A percentile compares a stretch with the other conserved stretches of the same genome.
Evolutionary conservation across 768 basidiomycete species (phyloP).

Genomic region (Coprinopsis strossmayeri): DNA sequence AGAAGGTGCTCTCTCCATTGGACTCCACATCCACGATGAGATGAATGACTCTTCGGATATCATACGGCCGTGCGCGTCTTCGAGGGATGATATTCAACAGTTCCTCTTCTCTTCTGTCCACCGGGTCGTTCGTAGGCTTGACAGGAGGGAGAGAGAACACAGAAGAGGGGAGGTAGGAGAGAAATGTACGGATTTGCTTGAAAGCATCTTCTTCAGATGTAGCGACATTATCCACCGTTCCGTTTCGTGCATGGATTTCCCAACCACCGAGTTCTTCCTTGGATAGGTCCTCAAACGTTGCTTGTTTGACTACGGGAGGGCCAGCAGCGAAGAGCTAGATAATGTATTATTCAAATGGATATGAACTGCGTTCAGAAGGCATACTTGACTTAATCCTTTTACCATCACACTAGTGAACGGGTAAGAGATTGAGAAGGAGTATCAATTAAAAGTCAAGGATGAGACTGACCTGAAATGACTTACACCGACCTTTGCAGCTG

Average conservation of each 20-base stretch:
- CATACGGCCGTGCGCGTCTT: slow-evolving; percentile 27
- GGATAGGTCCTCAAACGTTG: slow-evolving; percentile 29
- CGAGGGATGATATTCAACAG: slow-evolving; percentile 30
- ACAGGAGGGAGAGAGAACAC: slow-evolving; percentile 29
- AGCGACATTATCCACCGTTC: slow-evolving; percentile 31
- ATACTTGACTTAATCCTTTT: too few species aligned
- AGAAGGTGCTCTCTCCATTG: slow-evolving; percentile 20
- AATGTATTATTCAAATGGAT: too few species aligned
- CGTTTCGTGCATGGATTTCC: slow-evolving; percentile 31
- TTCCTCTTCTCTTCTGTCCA: slow-evolving; percentile 27
- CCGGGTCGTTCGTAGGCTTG: slow-evolving; percentile 17
- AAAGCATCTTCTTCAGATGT: slow-evolving; percentile 31
- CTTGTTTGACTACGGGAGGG: slow-evolving; percentile 30
- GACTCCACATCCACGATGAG: slow-evolving; percentile 25
- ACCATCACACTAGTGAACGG: slow-evolving; percentile 29
- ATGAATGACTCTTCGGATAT: slow-evolving; percentile 28
- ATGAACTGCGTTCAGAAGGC: too few species aligned
- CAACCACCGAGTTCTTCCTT: slow-evolving; percentile 30
- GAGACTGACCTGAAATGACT: slow-evolving; percentile 29
- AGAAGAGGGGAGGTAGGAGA: slow-evolving; percentile 35
- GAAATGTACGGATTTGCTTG: slow-evolving; percentile 26
- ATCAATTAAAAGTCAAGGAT: too few species aligned
- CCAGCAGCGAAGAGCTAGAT: slow-evolving; percentile 30
- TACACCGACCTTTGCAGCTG: slow-evolving; percentile 31
- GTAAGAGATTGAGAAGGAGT: neutral